Percentiles rank a stretch among this genome's conserved stretches.
phyloP scores from a whole-genome alignment of 441 rosid genomes.

The Populus hybrid region DNA sequence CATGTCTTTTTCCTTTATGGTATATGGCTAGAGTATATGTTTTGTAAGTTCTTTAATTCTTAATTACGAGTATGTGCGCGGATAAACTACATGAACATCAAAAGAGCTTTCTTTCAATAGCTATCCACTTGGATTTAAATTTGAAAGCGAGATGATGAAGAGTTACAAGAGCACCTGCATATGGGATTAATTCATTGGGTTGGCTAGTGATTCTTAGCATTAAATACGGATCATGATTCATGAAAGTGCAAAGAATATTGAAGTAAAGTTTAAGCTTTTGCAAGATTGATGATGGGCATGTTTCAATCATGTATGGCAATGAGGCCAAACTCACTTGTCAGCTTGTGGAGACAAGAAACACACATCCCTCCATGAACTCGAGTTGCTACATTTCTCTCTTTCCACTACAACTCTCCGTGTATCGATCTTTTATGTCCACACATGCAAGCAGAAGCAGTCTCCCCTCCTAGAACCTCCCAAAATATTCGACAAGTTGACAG shows the following conservation, averaged over 20 bases:
- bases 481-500: conserved; percentile 11
- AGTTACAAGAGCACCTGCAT: background rate
- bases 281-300: conserved; percentile 27
- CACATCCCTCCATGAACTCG: conserved; percentile 29
- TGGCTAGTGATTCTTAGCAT: conserved; percentile 12
- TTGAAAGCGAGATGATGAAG: conserved; percentile 1
- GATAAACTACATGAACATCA: too few species aligned
- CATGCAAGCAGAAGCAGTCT: conserved; percentile 14
- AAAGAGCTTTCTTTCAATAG: background rate
- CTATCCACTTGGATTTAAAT: background rate
- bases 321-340: conserved; percentile 41
- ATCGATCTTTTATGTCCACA: conserved; percentile 20
- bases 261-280: conserved; percentile 25
- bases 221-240: conserved; percentile 19
- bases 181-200: background rate
- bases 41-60: too few species aligned
- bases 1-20: background rate
- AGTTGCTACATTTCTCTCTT: conserved; percentile 10
- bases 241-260: conserved; percentile 15
- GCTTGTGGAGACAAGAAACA: conserved; percentile 44
- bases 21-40: too few species aligned
- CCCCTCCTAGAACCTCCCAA: conserved; percentile 17
- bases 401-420: background rate
- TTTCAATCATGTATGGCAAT: conserved; percentile 43
- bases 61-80: too few species aligned